Evolutionary conservation across 2,329 filamentous ascomycete genomes (phyloP).

Genomic region (Dactylellina drechsleri): DNA sequence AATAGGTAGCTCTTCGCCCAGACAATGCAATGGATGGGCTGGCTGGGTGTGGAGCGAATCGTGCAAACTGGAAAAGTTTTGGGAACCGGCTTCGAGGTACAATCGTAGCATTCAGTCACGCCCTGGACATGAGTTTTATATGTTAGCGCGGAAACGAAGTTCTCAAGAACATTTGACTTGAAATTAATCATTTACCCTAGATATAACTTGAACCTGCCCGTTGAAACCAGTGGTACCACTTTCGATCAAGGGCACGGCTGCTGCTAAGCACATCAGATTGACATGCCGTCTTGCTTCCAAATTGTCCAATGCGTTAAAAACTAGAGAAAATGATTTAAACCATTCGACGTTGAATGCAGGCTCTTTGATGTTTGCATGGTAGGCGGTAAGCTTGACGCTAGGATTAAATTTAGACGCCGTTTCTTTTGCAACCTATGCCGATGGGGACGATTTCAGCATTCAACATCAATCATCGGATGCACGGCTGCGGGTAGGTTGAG

Average conservation of each 20-base stretch:
- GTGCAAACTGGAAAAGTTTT: slow-evolving; percentile 97
- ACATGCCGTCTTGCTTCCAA: slow-evolving; percentile 92
- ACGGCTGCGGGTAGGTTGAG: not conserved
- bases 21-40: slow-evolving; percentile 98
- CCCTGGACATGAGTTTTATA: slow-evolving; percentile 63
- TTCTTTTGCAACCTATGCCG: slow-evolving; percentile 82
- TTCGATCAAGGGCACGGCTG: slow-evolving; percentile 89
- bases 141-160: not conserved
- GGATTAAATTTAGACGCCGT: slow-evolving; percentile 91
- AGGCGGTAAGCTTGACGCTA: slow-evolving; percentile 82
- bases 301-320: slow-evolving; percentile 98
- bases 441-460: slow-evolving; percentile 53
- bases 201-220: slow-evolving; percentile 96
- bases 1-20: slow-evolving; percentile 98
- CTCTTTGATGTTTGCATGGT: slow-evolving; percentile 97
- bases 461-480: slow-evolving; percentile 8
- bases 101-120: slow-evolving; percentile 94
- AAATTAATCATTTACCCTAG: slow-evolving; percentile 68
- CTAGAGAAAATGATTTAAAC: slow-evolving; percentile 83
- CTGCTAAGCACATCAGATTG: slow-evolving; percentile 95
- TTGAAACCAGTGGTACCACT: slow-evolving; percentile 98
- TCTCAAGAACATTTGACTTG: too few relatives aligned
- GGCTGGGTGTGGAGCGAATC: slow-evolving; percentile 92
- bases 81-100: slow-evolving; percentile 85
- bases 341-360: slow-evolving; percentile 83